Percentiles rank a stretch among this genome's conserved stretches.
Conservation (phyloP, 2,329 filamentous ascomycete genomes). For the Ilyonectria sp. region DNA sequence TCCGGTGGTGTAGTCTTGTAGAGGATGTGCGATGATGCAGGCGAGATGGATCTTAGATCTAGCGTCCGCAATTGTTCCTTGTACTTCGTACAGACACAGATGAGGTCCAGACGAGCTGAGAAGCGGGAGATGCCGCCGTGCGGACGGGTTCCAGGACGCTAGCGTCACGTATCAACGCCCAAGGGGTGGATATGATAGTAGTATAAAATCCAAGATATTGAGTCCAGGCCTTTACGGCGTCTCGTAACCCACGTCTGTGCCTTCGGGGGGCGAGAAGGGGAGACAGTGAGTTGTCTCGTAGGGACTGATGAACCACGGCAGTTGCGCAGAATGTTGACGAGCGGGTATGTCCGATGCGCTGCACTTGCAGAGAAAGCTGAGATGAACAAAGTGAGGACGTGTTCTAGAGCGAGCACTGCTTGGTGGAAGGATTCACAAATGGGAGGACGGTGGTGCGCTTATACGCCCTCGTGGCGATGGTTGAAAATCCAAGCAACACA, state of each 20-base stretch:
- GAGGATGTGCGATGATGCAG: not conserved
- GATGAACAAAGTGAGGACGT: not conserved
- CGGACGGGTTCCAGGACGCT: not conserved
- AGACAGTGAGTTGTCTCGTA: not conserved
- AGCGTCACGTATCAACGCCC: not conserved
- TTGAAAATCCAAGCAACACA: not conserved
- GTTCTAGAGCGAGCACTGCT: too few species aligned
- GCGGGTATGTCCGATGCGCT: not conserved
- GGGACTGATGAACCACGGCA: not conserved
- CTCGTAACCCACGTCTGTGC: not conserved
- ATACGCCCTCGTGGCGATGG: not conserved
- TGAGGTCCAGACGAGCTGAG: slow-evolving; percentile 6
- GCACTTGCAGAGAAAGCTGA: not conserved
- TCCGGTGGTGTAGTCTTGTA: slow-evolving; percentile 4
- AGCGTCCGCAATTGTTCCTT: not conserved
- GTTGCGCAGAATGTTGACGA: not conserved
- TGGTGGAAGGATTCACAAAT: too few species aligned
- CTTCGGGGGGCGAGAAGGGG: not conserved
- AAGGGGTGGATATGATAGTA: not conserved
- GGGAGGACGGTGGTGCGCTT: not conserved
- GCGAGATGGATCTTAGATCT: slow-evolving; percentile 14
- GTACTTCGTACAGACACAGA: not conserved
- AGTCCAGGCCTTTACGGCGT: not conserved
- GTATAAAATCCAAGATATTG: not conserved
- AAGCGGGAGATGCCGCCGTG: not conserved